These are phyloP conservation scores for Hypholoma sublateritium DNA, from an alignment of 768 basidiomycete species.

Conservation along the genomic window DNA sequence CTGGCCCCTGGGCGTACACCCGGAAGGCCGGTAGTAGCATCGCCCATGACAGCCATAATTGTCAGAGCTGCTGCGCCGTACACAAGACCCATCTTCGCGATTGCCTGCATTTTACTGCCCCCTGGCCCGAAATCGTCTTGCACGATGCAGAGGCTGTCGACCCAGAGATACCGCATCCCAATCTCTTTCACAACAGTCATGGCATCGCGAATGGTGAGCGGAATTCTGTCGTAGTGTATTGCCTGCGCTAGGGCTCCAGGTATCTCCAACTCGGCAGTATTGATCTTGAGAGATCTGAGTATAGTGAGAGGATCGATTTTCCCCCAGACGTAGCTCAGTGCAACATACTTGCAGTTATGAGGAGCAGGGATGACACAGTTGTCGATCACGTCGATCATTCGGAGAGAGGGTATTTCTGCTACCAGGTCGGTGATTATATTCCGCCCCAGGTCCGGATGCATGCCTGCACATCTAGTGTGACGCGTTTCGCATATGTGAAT, in stretches of 20 bases:
- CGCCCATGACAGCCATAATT: slow-evolving; percentile 8
- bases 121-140: slow-evolving; percentile 1
- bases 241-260: slow-evolving; percentile 4
- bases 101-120: slow-evolving; percentile 8
- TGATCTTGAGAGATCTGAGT: slow-evolving; percentile 5
- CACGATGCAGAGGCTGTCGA: slow-evolving; percentile 12
- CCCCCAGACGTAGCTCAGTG: slow-evolving; percentile 16
- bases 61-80: slow-evolving; percentile 5
- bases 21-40: slow-evolving; percentile 10
- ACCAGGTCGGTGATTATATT: too few relatives aligned
- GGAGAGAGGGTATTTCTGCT: too few relatives aligned
- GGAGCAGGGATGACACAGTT: slow-evolving; percentile 11
- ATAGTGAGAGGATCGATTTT: slow-evolving; percentile 5
- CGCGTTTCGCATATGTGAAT: too few relatives aligned
- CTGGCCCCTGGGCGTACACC: slow-evolving; percentile 1
- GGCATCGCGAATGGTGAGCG: slow-evolving; percentile 11
- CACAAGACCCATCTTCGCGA: slow-evolving; percentile 10
- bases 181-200: slow-evolving; percentile 4
- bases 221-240: not conserved
- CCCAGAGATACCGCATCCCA: slow-evolving; percentile 8
- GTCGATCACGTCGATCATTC: slow-evolving; percentile 13
- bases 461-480: too few relatives aligned
- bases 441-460: too few relatives aligned
- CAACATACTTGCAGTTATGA: slow-evolving; percentile 3
- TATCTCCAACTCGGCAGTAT: not conserved